These are phyloP conservation scores for Magnaporthiopsis rhizophila DNA, from an alignment of 2,329 filamentous ascomycete genomes.

Conservation along the genomic window DNA sequence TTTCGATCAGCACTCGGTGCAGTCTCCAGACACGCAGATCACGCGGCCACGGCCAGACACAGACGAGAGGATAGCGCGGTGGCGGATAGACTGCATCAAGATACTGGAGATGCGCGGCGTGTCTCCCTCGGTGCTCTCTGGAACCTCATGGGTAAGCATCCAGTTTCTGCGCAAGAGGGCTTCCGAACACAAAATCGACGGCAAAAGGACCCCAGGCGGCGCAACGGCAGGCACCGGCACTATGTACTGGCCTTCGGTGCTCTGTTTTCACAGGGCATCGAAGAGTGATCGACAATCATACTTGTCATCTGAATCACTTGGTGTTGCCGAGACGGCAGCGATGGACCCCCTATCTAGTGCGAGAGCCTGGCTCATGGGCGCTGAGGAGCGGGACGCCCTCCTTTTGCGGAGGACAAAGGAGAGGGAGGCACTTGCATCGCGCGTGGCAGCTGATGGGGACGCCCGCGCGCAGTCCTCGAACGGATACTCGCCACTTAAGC, in stretches of 20 bases:
- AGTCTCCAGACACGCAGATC: slow-evolving; percentile 46
- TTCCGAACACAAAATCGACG: slow-evolving; percentile 2
- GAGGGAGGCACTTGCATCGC: slow-evolving; percentile 30
- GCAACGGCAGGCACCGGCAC: slow-evolving; percentile 25
- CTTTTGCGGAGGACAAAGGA: slow-evolving; percentile 42
- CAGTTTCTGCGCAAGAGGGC: slow-evolving; percentile 4
- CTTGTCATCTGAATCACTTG: background rate
- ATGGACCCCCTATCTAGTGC: slow-evolving; percentile 42
- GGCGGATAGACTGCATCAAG: slow-evolving; percentile 42
- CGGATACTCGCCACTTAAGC: slow-evolving; percentile 42
- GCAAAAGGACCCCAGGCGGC: background rate
- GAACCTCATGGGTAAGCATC: slow-evolving; percentile 43
- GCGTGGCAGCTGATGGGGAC: slow-evolving; percentile 34
- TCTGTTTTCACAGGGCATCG: slow-evolving; percentile 24
- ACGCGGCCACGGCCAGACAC: slow-evolving; percentile 31
- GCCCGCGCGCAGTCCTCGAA: slow-evolving; percentile 33
- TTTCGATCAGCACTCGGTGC: slow-evolving; percentile 29
- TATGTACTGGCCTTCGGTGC: slow-evolving; percentile 10
- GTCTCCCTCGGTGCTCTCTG: slow-evolving; percentile 32
- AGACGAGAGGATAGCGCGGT: slow-evolving; percentile 33
- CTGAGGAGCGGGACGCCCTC: slow-evolving; percentile 38
- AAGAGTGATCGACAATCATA: slow-evolving; percentile 17
- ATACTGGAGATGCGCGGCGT: slow-evolving; percentile 44
- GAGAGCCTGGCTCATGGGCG: slow-evolving; percentile 38
- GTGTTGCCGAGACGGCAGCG: slow-evolving; percentile 24